Conservation (phyloP, 2,329 filamentous ascomycete genomes). For the Cordyceps militaris region DNA sequence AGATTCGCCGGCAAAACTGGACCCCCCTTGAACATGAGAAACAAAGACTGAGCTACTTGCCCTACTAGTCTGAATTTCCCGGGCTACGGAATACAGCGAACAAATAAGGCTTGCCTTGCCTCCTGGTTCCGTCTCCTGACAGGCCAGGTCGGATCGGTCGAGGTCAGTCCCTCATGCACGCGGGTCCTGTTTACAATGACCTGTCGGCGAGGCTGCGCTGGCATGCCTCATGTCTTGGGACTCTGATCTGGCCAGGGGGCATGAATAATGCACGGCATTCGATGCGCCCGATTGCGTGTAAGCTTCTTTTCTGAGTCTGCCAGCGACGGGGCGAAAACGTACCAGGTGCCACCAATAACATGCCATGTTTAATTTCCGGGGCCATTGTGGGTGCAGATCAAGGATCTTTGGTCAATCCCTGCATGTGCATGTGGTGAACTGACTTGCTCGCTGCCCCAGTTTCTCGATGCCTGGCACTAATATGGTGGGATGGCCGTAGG, state of each 20-base stretch:
- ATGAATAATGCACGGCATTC: background rate
- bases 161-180: too few relatives aligned
- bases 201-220: too few relatives aligned
- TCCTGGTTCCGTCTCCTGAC: too few relatives aligned
- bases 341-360: background rate
- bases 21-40: background rate
- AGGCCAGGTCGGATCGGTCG: too few relatives aligned
- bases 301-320: background rate
- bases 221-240: too few relatives aligned
- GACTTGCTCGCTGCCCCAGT: background rate
- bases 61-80: too few relatives aligned
- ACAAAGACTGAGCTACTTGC: too few relatives aligned
- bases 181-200: too few relatives aligned
- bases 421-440: background rate
- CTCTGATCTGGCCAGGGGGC: background rate
- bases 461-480: background rate
- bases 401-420: background rate
- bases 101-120: too few relatives aligned
- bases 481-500: conserved; percentile 1
- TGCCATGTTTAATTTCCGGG: background rate
- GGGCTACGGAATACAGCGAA: too few relatives aligned
- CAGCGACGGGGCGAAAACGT: background rate
- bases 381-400: background rate
- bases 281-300: background rate
- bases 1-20: background rate